These are phyloP conservation scores for Acanthamoeba culbertsoni DNA, from an alignment of 208 protist species.

Conservation along the genomic window DNA sequence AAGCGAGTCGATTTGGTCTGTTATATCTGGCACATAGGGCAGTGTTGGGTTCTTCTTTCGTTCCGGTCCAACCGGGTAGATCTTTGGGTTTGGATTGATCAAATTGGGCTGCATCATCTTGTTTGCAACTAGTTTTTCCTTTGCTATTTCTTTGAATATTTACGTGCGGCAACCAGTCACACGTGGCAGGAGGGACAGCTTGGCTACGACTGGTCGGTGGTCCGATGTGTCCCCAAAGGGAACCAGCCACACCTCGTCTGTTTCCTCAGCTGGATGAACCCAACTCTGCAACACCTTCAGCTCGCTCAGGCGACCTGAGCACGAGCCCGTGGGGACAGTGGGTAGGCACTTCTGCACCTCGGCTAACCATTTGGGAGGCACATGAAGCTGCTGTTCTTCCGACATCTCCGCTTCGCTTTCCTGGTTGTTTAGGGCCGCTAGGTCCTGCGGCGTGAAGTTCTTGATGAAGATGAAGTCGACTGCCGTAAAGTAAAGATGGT, in stretches of 20 bases:
- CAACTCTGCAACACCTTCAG: neutral
- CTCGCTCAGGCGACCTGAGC: neutral
- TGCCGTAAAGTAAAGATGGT: neutral
- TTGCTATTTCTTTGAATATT: no score
- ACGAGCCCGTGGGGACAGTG: neutral
- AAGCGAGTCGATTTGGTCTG: neutral
- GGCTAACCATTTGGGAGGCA: neutral
- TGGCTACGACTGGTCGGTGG: constrained; percentile 27
- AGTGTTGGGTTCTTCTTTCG: neutral
- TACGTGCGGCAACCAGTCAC: no score
- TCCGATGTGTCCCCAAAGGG: neutral
- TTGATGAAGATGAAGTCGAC: constrained; percentile 50
- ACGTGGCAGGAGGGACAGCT: no score
- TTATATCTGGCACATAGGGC: neutral
- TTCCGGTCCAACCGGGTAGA: neutral
- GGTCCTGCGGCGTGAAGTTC: neutral
- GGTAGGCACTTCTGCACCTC: neutral
- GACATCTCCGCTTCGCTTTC: neutral
- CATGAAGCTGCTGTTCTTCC: neutral
- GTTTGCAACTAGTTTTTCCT: no score
- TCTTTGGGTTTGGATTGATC: constrained; percentile 29
- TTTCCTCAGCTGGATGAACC: neutral
- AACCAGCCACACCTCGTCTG: neutral
- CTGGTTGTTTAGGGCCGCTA: neutral
- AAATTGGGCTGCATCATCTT: constrained; percentile 30